Percentiles rank a stretch among this genome's conserved stretches.
phyloP scores from a whole-genome alignment of 2,329 filamentous ascomycete genomes.

The Periconia digitata region DNA sequence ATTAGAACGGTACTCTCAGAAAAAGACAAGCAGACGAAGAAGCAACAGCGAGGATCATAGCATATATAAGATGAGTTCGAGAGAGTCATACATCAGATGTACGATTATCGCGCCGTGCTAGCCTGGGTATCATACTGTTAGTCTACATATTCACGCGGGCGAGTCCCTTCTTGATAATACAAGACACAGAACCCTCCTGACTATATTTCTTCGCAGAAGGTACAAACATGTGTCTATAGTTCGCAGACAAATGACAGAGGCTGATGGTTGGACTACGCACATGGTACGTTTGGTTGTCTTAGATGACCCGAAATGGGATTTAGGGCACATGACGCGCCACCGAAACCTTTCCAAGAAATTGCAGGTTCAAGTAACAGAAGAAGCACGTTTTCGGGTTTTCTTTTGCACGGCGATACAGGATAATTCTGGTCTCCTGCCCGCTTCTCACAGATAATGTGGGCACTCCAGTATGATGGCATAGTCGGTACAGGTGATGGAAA shows the following conservation, averaged over 20 bases:
- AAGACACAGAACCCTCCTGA: constrained; percentile 24
- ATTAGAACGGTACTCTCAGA: constrained; percentile 15
- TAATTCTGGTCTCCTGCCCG: no score
- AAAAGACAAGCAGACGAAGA: constrained; percentile 4
- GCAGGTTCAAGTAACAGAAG: no score
- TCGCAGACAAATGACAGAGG: constrained; percentile 27
- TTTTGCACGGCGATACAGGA: no score
- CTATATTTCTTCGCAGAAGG: constrained; percentile 23
- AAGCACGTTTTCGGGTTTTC: no score
- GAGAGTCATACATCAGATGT: not conserved
- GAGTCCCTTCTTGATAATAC: not conserved
- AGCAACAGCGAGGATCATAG: not conserved
- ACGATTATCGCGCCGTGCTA: constrained; percentile 5
- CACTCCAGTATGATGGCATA: no score
- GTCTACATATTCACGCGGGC: constrained; percentile 7
- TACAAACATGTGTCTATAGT: constrained; percentile 31
- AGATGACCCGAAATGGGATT: constrained; percentile 29
- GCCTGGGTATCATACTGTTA: constrained; percentile 2
- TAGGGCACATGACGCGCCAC: constrained; percentile 25
- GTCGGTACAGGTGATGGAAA: no score
- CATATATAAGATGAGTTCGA: not conserved
- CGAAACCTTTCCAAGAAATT: no score
- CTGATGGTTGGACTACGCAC: constrained; percentile 27
- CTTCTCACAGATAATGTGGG: no score
- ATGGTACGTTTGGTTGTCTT: constrained; percentile 34